Percentiles rank a stretch among this genome's conserved stretches.
Conservation (phyloP, 441 rosid genomes). For the Codiaeum variegatum region DNA sequence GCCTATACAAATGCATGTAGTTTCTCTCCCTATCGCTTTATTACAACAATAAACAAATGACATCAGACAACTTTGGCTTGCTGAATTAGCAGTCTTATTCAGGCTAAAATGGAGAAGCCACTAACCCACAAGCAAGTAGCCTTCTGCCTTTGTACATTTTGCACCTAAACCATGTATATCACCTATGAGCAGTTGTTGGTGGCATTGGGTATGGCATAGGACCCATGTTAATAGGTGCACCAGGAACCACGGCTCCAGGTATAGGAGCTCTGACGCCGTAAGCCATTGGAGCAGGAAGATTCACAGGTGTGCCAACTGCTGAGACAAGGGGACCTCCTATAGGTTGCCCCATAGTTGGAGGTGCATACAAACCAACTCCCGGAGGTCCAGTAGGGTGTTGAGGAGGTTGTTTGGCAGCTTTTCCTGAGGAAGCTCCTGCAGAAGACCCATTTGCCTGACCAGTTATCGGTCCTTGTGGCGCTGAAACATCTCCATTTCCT, state of each 20-base stretch:
- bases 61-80: conserved; percentile 31
- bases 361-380: conserved; percentile 56
- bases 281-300: conserved; percentile 68
- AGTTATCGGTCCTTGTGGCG: conserved; percentile 85
- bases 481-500: conserved; percentile 61
- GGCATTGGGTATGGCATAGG: conserved; percentile 72
- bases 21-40: conserved; percentile 35
- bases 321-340: conserved; percentile 78
- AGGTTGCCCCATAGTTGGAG: conserved; percentile 83
- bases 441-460: conserved; percentile 68
- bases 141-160: conserved; percentile 50
- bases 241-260: conserved; percentile 68
- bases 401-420: conserved; percentile 50
- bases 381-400: conserved; percentile 50
- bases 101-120: conserved; percentile 25
- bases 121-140: conserved; percentile 30
- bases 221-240: conserved; percentile 73
- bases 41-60: conserved; percentile 29
- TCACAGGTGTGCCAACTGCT: conserved; percentile 91
- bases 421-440: conserved; percentile 52
- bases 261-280: conserved; percentile 70
- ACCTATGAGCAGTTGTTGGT: conserved; percentile 74
- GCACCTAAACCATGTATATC: conserved; percentile 29
- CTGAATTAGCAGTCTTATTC: conserved; percentile 35
- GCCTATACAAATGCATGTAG: conserved; percentile 38